Evolutionary conservation across 2,329 filamentous ascomycete species (phyloP).

Genomic region (Talaromyces sp.): DNA sequence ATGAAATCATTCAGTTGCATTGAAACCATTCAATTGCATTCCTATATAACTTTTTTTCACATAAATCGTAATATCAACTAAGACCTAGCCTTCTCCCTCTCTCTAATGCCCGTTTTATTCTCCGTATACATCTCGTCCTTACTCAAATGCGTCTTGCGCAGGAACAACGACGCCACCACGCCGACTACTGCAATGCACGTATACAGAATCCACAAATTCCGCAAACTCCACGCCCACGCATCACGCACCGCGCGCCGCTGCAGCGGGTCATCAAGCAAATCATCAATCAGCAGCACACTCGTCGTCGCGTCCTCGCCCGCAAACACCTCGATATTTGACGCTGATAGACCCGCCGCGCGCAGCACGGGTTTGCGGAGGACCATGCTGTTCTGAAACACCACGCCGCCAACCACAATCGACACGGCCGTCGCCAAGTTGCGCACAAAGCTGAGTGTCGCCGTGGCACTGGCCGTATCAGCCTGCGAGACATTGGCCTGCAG

Average conservation of each 20-base stretch:
- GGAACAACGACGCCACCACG: conserved; percentile 39
- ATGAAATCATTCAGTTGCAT: too few relatives aligned
- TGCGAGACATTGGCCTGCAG: conserved; percentile 50
- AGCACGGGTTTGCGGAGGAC: conserved; percentile 51
- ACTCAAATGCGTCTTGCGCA: conserved; percentile 41
- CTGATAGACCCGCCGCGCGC: conserved; percentile 47
- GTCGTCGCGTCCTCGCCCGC: conserved; percentile 43
- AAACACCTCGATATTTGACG: conserved; percentile 20
- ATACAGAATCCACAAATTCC: conserved; percentile 48
- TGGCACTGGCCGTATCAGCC: conserved; percentile 47
- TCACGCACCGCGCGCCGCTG: conserved; percentile 38
- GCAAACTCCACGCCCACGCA: conserved; percentile 46
- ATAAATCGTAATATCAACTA: too few relatives aligned
- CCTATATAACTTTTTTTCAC: too few relatives aligned
- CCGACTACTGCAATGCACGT: conserved; percentile 38
- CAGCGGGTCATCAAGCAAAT: conserved; percentile 24
- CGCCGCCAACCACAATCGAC: conserved; percentile 68
- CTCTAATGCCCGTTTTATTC: conserved; percentile 45
- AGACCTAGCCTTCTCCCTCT: conserved; percentile 10
- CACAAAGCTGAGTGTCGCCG: conserved; percentile 50
- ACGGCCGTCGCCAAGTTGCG: conserved; percentile 65
- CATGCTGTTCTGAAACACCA: conserved; percentile 66
- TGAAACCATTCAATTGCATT: neutral
- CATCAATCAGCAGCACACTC: conserved; percentile 33
- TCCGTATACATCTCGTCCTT: conserved; percentile 43